phyloP scores from a whole-genome alignment of 1,284 basidiomycete genomes.

The Crucibulum parvulum region DNA sequence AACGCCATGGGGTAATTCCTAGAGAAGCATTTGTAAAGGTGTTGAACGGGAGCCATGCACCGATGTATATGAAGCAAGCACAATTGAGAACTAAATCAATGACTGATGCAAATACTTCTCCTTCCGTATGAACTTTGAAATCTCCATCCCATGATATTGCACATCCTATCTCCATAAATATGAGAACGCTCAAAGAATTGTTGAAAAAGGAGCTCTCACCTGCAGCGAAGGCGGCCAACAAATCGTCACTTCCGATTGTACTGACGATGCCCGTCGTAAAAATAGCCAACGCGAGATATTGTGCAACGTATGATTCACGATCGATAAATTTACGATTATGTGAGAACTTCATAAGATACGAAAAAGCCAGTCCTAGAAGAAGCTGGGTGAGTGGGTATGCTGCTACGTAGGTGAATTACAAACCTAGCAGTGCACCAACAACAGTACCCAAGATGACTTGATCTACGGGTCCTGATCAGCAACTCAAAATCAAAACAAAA shows the following conservation, averaged over 20 bases:
- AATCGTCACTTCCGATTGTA: constrained; percentile 84
- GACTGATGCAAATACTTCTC: constrained; percentile 88
- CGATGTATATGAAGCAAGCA: constrained; percentile 90
- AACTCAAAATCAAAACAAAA: background rate
- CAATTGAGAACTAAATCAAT: constrained; percentile 89
- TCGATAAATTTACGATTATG: constrained; percentile 84
- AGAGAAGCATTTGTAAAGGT: constrained; percentile 68
- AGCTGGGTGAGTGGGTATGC: constrained; percentile 3
- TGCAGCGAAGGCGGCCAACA: constrained; percentile 92
- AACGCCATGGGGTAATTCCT: constrained; percentile 77
- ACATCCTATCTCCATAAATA: constrained; percentile 57
- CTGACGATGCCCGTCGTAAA: constrained; percentile 83
- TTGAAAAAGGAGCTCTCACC: constrained; percentile 48
- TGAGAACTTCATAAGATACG: constrained; percentile 84
- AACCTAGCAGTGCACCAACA: constrained; percentile 80
- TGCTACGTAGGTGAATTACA: background rate
- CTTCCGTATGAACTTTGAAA: constrained; percentile 87
- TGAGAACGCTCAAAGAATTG: background rate
- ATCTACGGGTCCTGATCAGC: constrained; percentile 53
- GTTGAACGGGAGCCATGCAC: constrained; percentile 86
- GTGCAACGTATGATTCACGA: constrained; percentile 91
- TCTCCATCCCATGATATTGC: constrained; percentile 96
- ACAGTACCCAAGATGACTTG: constrained; percentile 85
- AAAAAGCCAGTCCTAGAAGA: constrained; percentile 67
- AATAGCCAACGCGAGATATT: constrained; percentile 86